Base-by-base conservation (phyloP, 2,329 filamentous ascomycete species). In the Calonectria fujianensis region DNA sequence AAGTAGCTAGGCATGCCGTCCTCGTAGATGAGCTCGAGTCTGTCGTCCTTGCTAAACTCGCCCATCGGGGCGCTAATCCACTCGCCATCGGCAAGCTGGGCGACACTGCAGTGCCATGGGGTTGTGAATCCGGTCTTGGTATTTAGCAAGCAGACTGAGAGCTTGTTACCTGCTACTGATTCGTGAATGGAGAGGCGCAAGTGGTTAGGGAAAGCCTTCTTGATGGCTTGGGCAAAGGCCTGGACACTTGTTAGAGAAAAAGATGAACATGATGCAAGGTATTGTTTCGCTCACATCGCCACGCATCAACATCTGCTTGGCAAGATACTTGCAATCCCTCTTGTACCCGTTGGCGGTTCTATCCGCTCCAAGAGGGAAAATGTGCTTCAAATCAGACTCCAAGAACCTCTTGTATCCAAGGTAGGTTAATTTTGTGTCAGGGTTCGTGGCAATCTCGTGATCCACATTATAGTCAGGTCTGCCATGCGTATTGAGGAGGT, bases 241-340 rank as follows among this genome's bases (percentile, higher is more conserved):
- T 83, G 2, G 16, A 16, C n/a, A 48, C 45, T 37, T 35, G 70
- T 32, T 24, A 45, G 64, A 7, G 41, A 20, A n/a, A n/a, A 18
- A 13, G 6, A 41, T 9, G 10, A 11, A 35, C 7, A 13, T 39
- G 35, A 13, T 18, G 4, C 6, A 20, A 11, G 24, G 13, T 64
- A 13, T 35, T 39, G 9, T 3, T 45, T 37, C 11, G 76, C 82
- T 69, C 37, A 83, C 82, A 48, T 83, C 74, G 66, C 82, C 82
- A 29, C 82, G 78, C 9, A 80, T 77, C 1, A 84, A 31, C 82
- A 84, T 84, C 48, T 83, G 77, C 65, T 83, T 83, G 6, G 82
- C 82, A 9, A 83, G 70, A 69, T 78, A 82, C 41, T 80, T 79
- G 31, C 79, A 73, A n/a, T 81, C 80, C 20, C 77, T 74, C 66